Percentiles rank a stretch among this genome's conserved stretches.
Evolutionary conservation across 345 rosid species (phyloP).

Genomic region (Populus simonii): DNA sequence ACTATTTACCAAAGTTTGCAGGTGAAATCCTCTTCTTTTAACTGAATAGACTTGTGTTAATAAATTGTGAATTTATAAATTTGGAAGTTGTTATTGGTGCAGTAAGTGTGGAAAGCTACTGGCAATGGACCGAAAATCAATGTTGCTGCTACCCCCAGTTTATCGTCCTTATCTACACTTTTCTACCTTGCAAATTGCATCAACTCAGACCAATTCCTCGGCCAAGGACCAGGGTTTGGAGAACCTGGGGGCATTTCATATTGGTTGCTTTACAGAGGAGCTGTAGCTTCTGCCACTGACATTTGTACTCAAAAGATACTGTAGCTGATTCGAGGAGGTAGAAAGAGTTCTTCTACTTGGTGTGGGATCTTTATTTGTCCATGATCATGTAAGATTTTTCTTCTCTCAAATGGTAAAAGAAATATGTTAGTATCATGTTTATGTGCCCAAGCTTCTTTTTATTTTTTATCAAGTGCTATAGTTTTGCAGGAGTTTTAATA

Average conservation of each 20-base stretch:
- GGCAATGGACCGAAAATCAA: slow-evolving; percentile 64
- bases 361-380: no score
- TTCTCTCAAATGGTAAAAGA: not conserved
- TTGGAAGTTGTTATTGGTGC: slow-evolving; percentile 23
- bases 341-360: not conserved
- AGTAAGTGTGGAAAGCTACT: slow-evolving; percentile 72
- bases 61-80: not conserved
- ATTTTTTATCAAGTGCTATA: no score
- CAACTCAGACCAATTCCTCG: slow-evolving; percentile 1
- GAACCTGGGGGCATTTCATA: slow-evolving; percentile 17
- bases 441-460: no score
- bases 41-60: slow-evolving; percentile 4
- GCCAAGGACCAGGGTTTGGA: slow-evolving; percentile 17
- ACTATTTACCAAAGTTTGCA: slow-evolving; percentile 66
- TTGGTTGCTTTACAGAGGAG: slow-evolving; percentile 21
- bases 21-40: slow-evolving; percentile 34
- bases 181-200: slow-evolving; percentile 6
- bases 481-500: no score
- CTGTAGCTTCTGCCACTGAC: not conserved
- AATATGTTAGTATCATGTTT: not conserved
- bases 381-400: not conserved
- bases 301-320: not conserved
- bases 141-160: slow-evolving; percentile 31
- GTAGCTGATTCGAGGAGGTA: not conserved
- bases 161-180: slow-evolving; percentile 21